Percentiles rank a stretch among this genome's conserved stretches.
Evolutionary conservation across 768 basidiomycete genomes (phyloP).

Genomic region (Asterophora lycoperdoides): DNA sequence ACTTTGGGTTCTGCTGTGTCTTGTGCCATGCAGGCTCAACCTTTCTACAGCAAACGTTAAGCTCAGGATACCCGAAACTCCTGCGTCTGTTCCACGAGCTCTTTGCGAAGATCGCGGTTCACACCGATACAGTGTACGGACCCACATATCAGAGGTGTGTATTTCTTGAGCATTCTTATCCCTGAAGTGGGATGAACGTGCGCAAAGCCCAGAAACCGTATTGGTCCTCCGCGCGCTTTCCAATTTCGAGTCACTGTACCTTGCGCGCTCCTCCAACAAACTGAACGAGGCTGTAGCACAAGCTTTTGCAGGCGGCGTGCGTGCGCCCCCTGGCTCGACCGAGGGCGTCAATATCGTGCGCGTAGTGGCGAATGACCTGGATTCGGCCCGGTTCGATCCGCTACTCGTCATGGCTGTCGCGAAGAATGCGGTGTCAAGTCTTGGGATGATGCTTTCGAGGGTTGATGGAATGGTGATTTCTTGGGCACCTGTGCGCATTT

Average conservation of each 20-base stretch:
- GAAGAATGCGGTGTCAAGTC: constrained; percentile 58
- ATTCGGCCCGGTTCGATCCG: constrained; percentile 91
- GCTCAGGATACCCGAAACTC: constrained; percentile 80
- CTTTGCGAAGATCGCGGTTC: constrained; percentile 91
- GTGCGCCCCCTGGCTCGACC: constrained; percentile 63
- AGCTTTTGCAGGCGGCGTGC: constrained; percentile 68
- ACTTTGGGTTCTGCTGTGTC: background rate
- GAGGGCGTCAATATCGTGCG: constrained; percentile 80
- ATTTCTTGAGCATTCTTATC: background rate
- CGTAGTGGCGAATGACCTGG: constrained; percentile 83
- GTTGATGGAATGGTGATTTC: constrained; percentile 65
- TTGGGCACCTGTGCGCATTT: background rate
- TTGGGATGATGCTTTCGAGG: constrained; percentile 66
- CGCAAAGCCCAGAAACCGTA: constrained; percentile 81
- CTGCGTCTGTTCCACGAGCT: constrained; percentile 94
- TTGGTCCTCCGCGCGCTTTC: constrained; percentile 80
- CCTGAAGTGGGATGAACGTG: background rate
- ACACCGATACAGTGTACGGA: constrained; percentile 92
- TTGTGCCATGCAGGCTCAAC: constrained; percentile 55
- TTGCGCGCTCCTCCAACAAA: constrained; percentile 76
- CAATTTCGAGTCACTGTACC: constrained; percentile 83
- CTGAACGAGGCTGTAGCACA: constrained; percentile 80
- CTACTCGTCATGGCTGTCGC: constrained; percentile 77
- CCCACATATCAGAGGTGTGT: constrained; percentile 76
- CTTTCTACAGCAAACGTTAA: constrained; percentile 88